Evolutionary conservation across 2,329 filamentous ascomycete genomes (phyloP), one percentile per base, ranked within the genome.

Genomic region (Ophiostoma himal-ulmi): DNA sequence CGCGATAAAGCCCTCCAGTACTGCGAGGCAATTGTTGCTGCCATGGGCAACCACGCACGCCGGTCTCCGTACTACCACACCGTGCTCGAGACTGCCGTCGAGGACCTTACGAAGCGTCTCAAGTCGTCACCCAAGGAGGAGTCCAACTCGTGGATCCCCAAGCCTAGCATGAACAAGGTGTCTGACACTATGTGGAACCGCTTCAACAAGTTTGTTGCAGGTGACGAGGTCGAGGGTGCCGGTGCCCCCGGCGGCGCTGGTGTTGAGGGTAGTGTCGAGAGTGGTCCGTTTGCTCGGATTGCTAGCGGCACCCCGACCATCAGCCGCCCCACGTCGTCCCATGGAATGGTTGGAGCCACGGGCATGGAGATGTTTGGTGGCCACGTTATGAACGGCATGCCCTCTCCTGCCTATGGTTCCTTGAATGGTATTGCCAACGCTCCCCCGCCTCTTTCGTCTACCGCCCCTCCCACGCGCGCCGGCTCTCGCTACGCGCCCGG

Each of bases 181-280:
- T 95, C 94, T 1, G 93, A 91, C 72, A 93, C 91, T 44, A 88
- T 98, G 77, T 94, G 93, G 86, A 93, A 89, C 74, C 93, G 91
- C 71, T 97, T 99, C 81, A 98, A 94, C 80, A 97, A 93, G 76
- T 99, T 99, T 77, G 93, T 99, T 72, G 89, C 91, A 68, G 96
- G 95, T 17, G 94, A 97, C 72, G 94, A 98, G 70, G 87, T 87
- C 69, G 91, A 93, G 68, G 83, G 84, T 44, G 83, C 83, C 11
- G 87, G 86, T 0, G 84, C 84, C 69, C 41, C 83, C 10, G 83
- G 86, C 14, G 82, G 82, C 5, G 84, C 84, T 5, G 84, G 84
- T 69, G 87, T 86, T 64, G 83, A 79, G 44, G 85, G 86, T 68
- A 80, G 86, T 68, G 80, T 78, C 26, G 90, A 92, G 72, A 79